Evolutionary conservation across 2,329 filamentous ascomycete genomes (phyloP).

Genomic region (Domatiomyces catenatus): DNA sequence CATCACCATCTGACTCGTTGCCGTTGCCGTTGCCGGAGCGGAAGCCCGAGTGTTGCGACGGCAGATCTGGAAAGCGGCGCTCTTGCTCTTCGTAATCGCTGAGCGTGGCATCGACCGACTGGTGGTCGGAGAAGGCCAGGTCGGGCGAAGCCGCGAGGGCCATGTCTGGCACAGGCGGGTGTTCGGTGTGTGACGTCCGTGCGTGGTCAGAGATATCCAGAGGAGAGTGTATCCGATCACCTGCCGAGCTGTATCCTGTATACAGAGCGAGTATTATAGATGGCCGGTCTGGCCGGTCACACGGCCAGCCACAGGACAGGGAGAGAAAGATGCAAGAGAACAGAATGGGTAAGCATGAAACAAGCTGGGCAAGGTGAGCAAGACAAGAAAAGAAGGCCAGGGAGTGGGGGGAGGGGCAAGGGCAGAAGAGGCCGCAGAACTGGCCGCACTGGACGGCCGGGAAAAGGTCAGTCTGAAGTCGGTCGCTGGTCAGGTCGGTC

Average conservation of each 20-base stretch:
- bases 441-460: background rate
- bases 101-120: slow-evolving; percentile 44
- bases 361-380: background rate
- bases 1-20: slow-evolving; percentile 32
- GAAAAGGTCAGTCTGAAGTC: background rate
- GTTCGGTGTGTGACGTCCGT: background rate
- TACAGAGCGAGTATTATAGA: too few species aligned
- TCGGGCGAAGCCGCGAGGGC: slow-evolving; percentile 30
- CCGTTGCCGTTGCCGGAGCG: slow-evolving; percentile 30
- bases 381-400: background rate
- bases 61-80: slow-evolving; percentile 37
- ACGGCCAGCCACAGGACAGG: slow-evolving; percentile 7
- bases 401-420: background rate
- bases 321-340: slow-evolving; percentile 5
- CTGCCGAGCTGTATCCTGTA: too few species aligned
- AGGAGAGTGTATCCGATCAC: too few species aligned
- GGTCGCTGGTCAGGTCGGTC: background rate
- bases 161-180: slow-evolving; percentile 20
- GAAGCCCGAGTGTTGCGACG: slow-evolving; percentile 50
- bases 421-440: background rate
- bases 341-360: slow-evolving; percentile 5
- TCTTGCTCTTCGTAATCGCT: slow-evolving; percentile 46
- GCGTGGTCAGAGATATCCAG: background rate
- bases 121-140: slow-evolving; percentile 41
- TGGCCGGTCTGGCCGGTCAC: background rate